Base-by-base conservation (phyloP, 2,329 filamentous ascomycete genomes). In the Acrocalymma vagum region DNA sequence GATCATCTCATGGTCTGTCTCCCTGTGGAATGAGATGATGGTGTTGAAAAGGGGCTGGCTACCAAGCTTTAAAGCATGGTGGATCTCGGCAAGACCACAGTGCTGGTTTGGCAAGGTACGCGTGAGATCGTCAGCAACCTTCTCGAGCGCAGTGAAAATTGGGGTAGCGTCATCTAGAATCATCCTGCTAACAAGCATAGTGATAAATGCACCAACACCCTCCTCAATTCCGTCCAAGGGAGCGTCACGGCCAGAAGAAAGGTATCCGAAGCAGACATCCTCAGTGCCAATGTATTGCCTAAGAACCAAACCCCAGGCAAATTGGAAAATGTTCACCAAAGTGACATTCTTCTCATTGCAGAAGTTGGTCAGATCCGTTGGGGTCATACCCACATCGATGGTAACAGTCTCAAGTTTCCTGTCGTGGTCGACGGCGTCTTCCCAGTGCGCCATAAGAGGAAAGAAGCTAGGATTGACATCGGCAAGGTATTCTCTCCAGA, bases 151-250 rank as follows among this genome's bases (percentile, higher is more conserved):
- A 20, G 27, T 25, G 8, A 38, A 50, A 8, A 44, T 29, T n/a
- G n/a, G n/a, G n/a, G n/a, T n/a, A n/a, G n/a, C n/a, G 7, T 55
- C 45, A 6, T 62, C 45, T 15, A 73, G 43, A 21, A 58, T 63
- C 53, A 74, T 70, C 6, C 71, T 65, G 30, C 70, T 71, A 5
- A 69, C 58, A 30, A 74, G 55, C 29, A 72, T 71, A 29, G 62
- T 71, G 30, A 73, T 68, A 27, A 70, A 67, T 0, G 70, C 51
- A 2, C 76, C 76, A 25, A 77, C 68, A 29, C 67, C 68, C 16
- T 74, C 65, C 28, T 76, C 67, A 11, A 78, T 73, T 1, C 67
- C 69, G 3, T 62, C 50, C 2, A 78, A 53, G 9, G 72, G 70
- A 8, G 67, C 63, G 52, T 78, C 73, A 28, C 73, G 59, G 6